Conservation (phyloP, 169 alveolate genomes). For the Eimeria sp. region DNA sequence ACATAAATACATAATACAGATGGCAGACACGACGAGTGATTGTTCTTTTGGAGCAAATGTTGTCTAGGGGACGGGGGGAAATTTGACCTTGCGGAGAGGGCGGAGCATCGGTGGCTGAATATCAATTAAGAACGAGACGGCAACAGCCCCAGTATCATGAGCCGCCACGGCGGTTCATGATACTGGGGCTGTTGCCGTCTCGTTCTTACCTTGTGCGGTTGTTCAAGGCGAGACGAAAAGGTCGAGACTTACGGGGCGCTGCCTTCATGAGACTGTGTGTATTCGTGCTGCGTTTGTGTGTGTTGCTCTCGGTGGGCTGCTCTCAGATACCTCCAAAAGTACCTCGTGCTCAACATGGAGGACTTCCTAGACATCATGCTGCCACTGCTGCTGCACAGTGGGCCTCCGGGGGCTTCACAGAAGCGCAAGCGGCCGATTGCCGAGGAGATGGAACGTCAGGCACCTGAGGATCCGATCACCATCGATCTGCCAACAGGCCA, state of each 20-base stretch:
- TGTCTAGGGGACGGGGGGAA: background rate
- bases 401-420: slow-evolving; percentile 15
- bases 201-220: background rate
- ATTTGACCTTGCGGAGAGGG: background rate
- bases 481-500: background rate
- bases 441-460: background rate
- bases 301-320: background rate
- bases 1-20: too few relatives aligned
- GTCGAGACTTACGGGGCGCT: background rate
- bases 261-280: background rate
- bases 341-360: slow-evolving; percentile 30
- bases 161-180: background rate
- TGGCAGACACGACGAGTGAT: background rate
- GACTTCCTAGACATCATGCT: slow-evolving; percentile 61
- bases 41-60: background rate
- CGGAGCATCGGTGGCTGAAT: background rate
- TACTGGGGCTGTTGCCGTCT: background rate
- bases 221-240: background rate
- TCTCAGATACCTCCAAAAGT: slow-evolving; percentile 51
- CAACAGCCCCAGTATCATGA: too few relatives aligned
- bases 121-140: background rate
- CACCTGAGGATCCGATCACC: background rate
- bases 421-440: background rate
- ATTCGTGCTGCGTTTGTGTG: background rate
- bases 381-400: slow-evolving; percentile 45